A percentile compares a stretch with the other conserved stretches of the same genome.
Conservation (phyloP, 257 asterid species). For the Prunella vulgaris region DNA sequence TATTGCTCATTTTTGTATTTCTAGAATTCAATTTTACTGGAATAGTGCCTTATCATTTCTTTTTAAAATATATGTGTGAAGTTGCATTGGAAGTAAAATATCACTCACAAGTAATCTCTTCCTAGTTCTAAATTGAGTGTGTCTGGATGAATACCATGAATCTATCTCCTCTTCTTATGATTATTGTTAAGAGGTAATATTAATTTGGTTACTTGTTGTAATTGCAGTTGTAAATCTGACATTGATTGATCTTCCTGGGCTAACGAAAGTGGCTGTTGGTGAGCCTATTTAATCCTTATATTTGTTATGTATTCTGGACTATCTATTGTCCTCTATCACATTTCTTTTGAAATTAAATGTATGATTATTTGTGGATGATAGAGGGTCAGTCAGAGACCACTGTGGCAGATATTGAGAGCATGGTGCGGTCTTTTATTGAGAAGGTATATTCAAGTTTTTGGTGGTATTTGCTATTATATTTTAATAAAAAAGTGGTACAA, state of each 20-base stretch:
- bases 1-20: slow-evolving; percentile 5
- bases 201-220: slow-evolving; percentile 13
- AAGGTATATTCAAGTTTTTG: slow-evolving; percentile 36
- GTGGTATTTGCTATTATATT: not conserved
- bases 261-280: slow-evolving; percentile 70
- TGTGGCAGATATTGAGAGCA: slow-evolving; percentile 61
- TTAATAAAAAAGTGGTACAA: not conserved
- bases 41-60: not conserved
- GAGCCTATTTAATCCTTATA: slow-evolving; percentile 15
- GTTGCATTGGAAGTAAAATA: not conserved
- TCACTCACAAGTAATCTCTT: not conserved
- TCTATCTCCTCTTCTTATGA: not conserved
- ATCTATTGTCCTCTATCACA: not conserved
- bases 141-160: not conserved
- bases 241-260: slow-evolving; percentile 69
- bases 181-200: slow-evolving; percentile 21
- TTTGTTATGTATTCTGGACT: slow-evolving; percentile 2
- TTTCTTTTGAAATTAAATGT: slow-evolving; percentile 9
- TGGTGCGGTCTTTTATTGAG: slow-evolving; percentile 64
- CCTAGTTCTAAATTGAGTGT: slow-evolving; percentile 9
- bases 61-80: not conserved
- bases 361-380: slow-evolving; percentile 15
- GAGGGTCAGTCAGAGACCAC: slow-evolving; percentile 62
- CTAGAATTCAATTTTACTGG: not conserved
- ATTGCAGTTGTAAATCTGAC: slow-evolving; percentile 65